Percentiles rank a stretch among this genome's conserved stretches.
These are phyloP conservation scores for Nannochloropsis oceanica DNA, from an alignment of 108 stramenopile genomes.

Conservation along the genomic window DNA sequence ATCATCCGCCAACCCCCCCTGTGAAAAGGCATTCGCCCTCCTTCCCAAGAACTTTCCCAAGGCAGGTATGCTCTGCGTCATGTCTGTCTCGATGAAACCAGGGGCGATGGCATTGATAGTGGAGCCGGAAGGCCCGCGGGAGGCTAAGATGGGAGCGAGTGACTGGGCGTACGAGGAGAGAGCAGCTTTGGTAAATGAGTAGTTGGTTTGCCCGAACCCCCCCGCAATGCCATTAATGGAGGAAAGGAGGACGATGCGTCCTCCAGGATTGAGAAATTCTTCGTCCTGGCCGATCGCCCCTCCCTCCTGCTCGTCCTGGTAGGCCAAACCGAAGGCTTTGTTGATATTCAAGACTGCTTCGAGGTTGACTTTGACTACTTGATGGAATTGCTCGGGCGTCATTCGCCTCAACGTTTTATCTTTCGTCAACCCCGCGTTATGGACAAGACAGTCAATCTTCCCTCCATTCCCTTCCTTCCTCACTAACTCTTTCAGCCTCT, in stretches of 20 bases:
- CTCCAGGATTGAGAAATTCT: neutral
- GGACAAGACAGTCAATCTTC: neutral
- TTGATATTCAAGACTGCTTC: neutral
- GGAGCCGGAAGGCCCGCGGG: neutral
- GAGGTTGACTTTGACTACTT: conserved; percentile 2
- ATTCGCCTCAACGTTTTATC: conserved; percentile 1
- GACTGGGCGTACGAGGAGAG: neutral
- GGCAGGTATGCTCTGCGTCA: neutral
- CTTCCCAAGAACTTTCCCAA: neutral
- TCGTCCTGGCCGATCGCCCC: neutral
- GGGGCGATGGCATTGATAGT: conserved; percentile 12
- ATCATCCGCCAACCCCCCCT: neutral
- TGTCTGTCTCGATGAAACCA: conserved; percentile 15
- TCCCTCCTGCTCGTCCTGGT: neutral
- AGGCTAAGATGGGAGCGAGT: neutral
- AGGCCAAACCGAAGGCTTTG: neutral
- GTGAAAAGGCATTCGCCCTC: neutral
- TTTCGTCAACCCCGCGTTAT: conserved; percentile 4
- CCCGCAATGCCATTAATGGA: conserved; percentile 10
- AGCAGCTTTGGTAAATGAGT: conserved; percentile 1
- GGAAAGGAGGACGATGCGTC: neutral
- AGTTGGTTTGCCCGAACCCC: conserved; percentile 3
- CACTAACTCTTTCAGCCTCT: neutral
- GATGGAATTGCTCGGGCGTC: neutral
- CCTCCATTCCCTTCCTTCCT: neutral